Base-by-base conservation (phyloP, 805 yeast species). In the Sugiyamaella qingdaonensis region DNA sequence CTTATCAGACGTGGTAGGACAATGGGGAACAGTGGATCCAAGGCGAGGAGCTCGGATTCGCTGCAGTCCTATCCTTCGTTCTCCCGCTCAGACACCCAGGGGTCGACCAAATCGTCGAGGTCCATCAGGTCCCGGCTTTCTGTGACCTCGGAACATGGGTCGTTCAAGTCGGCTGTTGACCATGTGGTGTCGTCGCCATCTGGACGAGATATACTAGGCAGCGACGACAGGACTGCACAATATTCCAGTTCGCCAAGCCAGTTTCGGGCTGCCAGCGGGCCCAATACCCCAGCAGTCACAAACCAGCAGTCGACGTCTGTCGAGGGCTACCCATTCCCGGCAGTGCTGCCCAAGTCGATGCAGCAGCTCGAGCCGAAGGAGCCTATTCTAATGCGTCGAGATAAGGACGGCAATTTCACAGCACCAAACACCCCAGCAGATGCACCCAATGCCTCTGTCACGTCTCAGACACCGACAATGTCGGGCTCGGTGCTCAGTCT, bases 281-380 rank as follows among this genome's bases (percentile, higher is more conserved):
- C 43, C 14, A 39, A 16, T 5, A 39, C 43, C 7, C 43, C 43
- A 16, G 2, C 24, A 16, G 24, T 19, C 10, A 10, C 27, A 13
- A 14, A 32, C 37, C 36, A 10, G 48, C 19, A 14, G 41, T 10
- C 41, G 3, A 13, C 48, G 8, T 21, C 42, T 1, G 33, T 18
- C 18, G 56, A 56, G 41, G 57, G 59, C 8, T 62, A 62, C 41
- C 64, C 64, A 31, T 62, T 64, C 47, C 63, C 64, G 36, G 53
- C 64, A 27, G 33, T 44, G 34, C 69, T 83, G 52, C 88, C 89
- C 14, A 82, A 86, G 14, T 81, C 87, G 36, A 83, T 86, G 90
- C 73, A 78, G 34, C 82, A 80, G 57, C 72, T 82, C 54, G 86
- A 78, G 60, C 92, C 94, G 16, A 85, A 81, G 61, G 82, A 82